Percentiles rank a stretch among this genome's conserved stretches.
Evolutionary conservation across 2,329 filamentous ascomycete species (phyloP).

Genomic region (Stemphylium vesicarium): DNA sequence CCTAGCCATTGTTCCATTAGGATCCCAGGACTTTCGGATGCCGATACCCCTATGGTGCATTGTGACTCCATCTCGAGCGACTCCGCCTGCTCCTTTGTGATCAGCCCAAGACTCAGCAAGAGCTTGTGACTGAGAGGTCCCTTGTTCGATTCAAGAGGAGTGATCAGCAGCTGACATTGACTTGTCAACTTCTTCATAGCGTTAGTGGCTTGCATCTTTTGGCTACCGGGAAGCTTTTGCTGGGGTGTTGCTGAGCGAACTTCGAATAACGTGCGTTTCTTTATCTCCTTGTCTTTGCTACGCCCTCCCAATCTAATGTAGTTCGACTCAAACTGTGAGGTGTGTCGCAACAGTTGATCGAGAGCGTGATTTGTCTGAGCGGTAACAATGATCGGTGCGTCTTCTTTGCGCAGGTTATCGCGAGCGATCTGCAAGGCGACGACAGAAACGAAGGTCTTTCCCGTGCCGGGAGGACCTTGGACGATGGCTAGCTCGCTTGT

Average conservation of each 20-base stretch:
- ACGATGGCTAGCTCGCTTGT: conserved; percentile 75
- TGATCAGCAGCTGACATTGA: conserved; percentile 32
- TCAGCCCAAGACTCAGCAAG: conserved; percentile 62
- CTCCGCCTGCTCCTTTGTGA: conserved; percentile 68
- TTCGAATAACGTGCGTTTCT: conserved; percentile 69
- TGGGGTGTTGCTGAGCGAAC: conserved; percentile 52
- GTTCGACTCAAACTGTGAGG: conserved; percentile 66
- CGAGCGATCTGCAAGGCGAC: conserved; percentile 71
- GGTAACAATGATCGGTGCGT: conserved; percentile 75
- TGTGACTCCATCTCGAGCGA: conserved; percentile 62
- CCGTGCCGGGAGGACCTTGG: conserved; percentile 81
- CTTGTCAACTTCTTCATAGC: conserved; percentile 49
- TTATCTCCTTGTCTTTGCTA: conserved; percentile 70
- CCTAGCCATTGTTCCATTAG: conserved; percentile 65
- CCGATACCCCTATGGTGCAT: conserved; percentile 49
- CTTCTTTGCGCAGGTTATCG: conserved; percentile 59
- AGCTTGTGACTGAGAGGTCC: conserved; percentile 39
- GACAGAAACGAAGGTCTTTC: conserved; percentile 84
- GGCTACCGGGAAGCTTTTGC: conserved; percentile 44
- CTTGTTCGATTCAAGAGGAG: conserved; percentile 32
- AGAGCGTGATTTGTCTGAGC: conserved; percentile 92
- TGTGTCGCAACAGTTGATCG: conserved; percentile 76
- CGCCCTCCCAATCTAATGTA: conserved; percentile 74
- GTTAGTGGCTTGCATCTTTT: conserved; percentile 48
- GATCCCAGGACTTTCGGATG: conserved; percentile 34